Conservation (phyloP, 179 eudicot genomes). For the Nepenthes alata region DNA sequence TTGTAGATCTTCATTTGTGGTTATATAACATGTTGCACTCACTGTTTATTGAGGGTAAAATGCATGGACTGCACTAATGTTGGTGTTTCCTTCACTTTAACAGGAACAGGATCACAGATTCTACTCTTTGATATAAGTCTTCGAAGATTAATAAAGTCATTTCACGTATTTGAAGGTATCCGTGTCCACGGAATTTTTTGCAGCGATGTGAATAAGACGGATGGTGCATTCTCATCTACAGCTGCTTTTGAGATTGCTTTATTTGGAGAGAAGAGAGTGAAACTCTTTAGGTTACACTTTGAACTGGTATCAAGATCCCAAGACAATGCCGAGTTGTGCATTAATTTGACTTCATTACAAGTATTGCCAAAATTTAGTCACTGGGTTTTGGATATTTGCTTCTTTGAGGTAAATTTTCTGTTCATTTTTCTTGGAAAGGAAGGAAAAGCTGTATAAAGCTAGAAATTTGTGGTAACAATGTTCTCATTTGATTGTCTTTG, state of each 20-base stretch:
- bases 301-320: constrained; percentile 8
- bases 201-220: constrained; percentile 1
- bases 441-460: not conserved
- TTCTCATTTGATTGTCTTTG: no score
- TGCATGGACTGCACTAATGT: no score
- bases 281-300: constrained; percentile 41
- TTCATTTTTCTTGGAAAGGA: not conserved
- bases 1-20: no score
- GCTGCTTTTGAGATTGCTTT: constrained; percentile 35
- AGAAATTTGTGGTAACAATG: not conserved
- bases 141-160: constrained; percentile 34
- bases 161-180: constrained; percentile 58
- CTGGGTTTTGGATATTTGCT: constrained; percentile 81
- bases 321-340: not conserved
- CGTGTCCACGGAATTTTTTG: constrained; percentile 77
- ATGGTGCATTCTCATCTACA: constrained; percentile 6
- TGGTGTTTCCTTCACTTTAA: not conserved
- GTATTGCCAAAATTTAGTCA: constrained; percentile 57
- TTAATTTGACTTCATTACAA: constrained; percentile 24
- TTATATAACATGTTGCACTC: not conserved
- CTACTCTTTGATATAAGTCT: constrained; percentile 45
- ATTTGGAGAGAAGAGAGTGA: constrained; percentile 79
- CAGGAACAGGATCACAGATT: constrained; percentile 88
- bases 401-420: constrained; percentile 34
- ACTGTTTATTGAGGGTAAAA: no score